A percentile compares a stretch with the other conserved stretches of the same genome.
These are phyloP conservation scores for Xerocomus nothofagi DNA, from an alignment of 1,284 basidiomycete species.

Conservation along the genomic window DNA sequence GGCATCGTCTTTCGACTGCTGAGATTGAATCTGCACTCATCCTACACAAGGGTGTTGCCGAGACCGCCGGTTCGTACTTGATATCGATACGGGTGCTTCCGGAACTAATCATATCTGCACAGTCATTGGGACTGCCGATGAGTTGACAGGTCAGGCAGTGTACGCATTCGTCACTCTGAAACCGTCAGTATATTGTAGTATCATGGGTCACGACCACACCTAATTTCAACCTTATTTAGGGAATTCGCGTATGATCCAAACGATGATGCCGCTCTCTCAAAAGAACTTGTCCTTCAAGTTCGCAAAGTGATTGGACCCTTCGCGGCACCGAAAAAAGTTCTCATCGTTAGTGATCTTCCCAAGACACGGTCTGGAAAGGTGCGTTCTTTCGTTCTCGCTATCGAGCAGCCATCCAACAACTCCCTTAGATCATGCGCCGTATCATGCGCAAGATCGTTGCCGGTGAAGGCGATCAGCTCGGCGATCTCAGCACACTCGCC, in stretches of 20 bases:
- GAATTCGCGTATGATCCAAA: constrained; percentile 77
- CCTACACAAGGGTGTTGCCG: constrained; percentile 91
- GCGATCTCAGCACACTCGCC: constrained; percentile 88
- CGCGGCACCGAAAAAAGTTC: constrained; percentile 92
- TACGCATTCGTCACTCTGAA: constrained; percentile 84
- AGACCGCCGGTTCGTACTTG: constrained; percentile 69
- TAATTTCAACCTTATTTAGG: constrained; percentile 39
- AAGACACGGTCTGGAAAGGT: constrained; percentile 98
- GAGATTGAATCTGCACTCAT: constrained; percentile 98
- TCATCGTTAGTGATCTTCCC: constrained; percentile 84
- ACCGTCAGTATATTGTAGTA: constrained; percentile 56
- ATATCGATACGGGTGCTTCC: not conserved
- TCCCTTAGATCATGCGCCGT: constrained; percentile 80
- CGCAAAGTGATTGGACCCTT: constrained; percentile 96
- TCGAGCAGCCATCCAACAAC: not conserved
- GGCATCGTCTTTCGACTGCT: constrained; percentile 94
- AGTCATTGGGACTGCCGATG: constrained; percentile 88
- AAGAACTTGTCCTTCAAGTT: constrained; percentile 93
- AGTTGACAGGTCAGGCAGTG: constrained; percentile 87
- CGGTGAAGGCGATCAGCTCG: constrained; percentile 90
- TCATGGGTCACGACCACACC: too few relatives aligned
- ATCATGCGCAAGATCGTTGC: constrained; percentile 95
- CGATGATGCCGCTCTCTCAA: constrained; percentile 72
- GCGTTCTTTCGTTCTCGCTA: constrained; percentile 13
- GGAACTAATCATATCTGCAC: constrained; percentile 7